A percentile compares a stretch with the other conserved stretches of the same genome.
phyloP scores from a whole-genome alignment of 495 filamentous ascomycete genomes.

The Friedmanniomyces endolithicus region DNA sequence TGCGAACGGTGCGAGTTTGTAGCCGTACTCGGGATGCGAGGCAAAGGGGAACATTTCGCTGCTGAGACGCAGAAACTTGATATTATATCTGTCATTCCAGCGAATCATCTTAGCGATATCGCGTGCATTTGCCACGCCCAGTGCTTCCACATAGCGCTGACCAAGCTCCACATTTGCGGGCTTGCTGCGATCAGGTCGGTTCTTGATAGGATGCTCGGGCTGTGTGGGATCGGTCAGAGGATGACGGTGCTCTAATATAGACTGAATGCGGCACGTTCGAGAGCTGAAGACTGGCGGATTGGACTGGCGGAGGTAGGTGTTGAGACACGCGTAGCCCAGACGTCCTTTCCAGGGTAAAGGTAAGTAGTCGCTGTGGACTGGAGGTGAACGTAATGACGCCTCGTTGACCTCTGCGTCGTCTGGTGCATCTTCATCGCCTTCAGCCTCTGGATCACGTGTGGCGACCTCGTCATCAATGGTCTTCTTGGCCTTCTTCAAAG shows the following conservation, averaged over 20 bases:
- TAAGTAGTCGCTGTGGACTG: conserved; percentile 74
- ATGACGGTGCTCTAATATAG: conserved; percentile 78
- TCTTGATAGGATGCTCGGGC: conserved; percentile 69
- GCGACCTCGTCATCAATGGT: conserved; percentile 13
- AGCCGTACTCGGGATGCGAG: conserved; percentile 75
- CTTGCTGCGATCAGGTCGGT: conserved; percentile 62
- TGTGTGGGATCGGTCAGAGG: conserved; percentile 61
- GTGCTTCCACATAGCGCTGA: conserved; percentile 56
- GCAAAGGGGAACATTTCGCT: conserved; percentile 98
- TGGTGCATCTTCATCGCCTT: conserved; percentile 30
- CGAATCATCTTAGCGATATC: conserved; percentile 75
- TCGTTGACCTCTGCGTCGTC: conserved; percentile 34
- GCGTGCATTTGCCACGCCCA: conserved; percentile 70
- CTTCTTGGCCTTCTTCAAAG: conserved; percentile 24
- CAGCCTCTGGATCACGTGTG: conserved; percentile 28
- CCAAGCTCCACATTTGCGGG: conserved; percentile 51
- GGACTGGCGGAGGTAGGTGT: conserved; percentile 79
- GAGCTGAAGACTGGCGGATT: conserved; percentile 85
- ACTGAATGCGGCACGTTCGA: conserved; percentile 80
- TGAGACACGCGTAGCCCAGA: conserved; percentile 78
- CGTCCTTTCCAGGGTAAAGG: conserved; percentile 90
- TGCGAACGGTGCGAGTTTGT: conserved; percentile 78
- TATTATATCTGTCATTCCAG: conserved; percentile 89
- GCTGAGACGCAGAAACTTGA: conserved; percentile 83
- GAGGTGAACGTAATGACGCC: conserved; percentile 48